Evolutionary conservation across 345 rosid genomes (phyloP).

Genomic region (Hibiscus trionum): DNA sequence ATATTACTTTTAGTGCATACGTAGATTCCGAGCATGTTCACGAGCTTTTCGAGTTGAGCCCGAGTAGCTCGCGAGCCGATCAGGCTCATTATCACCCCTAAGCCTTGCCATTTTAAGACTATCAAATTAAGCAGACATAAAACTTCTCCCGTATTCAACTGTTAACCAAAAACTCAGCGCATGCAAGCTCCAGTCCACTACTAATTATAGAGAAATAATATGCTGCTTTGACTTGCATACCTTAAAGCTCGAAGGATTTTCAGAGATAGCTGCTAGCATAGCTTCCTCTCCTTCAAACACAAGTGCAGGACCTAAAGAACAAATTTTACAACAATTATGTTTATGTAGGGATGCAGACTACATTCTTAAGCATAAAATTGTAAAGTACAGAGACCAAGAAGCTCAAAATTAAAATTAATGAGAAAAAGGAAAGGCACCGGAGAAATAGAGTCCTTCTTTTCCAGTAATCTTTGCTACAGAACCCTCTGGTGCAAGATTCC

Average conservation of each 20-base stretch:
- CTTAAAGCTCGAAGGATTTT: constrained; percentile 75
- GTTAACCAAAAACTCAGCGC: background rate
- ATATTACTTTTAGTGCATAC: too few species aligned
- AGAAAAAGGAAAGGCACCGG: constrained; percentile 38
- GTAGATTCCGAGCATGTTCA: too few species aligned
- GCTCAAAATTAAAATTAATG: background rate
- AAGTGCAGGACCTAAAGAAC: constrained; percentile 83
- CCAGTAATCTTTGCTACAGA: constrained; percentile 99
- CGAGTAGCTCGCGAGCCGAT: too few species aligned
- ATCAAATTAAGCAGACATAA: background rate
- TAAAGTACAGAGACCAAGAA: background rate
- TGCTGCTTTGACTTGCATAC: constrained; percentile 23
- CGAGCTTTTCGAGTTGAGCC: too few species aligned
- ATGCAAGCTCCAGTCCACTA: background rate
- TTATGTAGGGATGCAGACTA: background rate
- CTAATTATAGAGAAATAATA: background rate
- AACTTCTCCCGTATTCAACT: background rate
- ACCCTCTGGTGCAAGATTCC: constrained; percentile 95
- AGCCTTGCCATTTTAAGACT: background rate
- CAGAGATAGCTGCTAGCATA: constrained; percentile 79
- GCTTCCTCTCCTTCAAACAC: constrained; percentile 98
- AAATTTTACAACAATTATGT: background rate
- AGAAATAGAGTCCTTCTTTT: constrained; percentile 92
- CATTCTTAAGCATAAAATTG: background rate
- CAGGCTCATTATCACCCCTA: too few species aligned